These are phyloP conservation scores for Chrysoporthe puriensis DNA, from an alignment of 2,329 filamentous ascomycete genomes.

Conservation along the genomic window DNA sequence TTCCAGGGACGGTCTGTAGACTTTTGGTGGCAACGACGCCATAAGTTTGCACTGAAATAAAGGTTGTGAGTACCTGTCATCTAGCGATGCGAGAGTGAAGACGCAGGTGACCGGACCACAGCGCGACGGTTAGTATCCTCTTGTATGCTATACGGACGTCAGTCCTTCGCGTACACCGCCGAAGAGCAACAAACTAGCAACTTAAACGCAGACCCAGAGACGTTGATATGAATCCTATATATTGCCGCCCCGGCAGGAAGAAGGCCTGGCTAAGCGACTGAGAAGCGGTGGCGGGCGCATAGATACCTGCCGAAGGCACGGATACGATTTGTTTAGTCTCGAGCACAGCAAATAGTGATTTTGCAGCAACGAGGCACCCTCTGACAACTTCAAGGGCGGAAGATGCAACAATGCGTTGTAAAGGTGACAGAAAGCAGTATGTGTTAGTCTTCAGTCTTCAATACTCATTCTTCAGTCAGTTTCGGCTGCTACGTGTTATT, in stretches of 20 bases:
- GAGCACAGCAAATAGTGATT: conserved; percentile 17
- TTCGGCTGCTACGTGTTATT: no score
- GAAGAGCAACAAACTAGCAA: neutral
- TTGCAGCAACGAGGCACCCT: neutral
- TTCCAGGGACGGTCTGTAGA: neutral
- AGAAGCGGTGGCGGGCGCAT: conserved; percentile 13
- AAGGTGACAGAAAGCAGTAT: conserved; percentile 12
- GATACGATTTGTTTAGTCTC: conserved; percentile 6
- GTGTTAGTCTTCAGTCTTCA: neutral
- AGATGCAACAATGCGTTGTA: conserved; percentile 9
- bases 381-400: neutral
- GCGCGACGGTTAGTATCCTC: no score
- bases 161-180: no score
- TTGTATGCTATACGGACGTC: conserved; percentile 1
- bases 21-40: conserved; percentile 13
- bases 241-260: neutral
- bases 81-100: neutral
- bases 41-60: conserved; percentile 13
- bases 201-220: neutral
- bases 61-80: neutral
- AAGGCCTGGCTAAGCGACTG: neutral
- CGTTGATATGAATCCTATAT: neutral
- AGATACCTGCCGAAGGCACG: neutral
- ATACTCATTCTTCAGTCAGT: no score
- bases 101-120: no score